Evolutionary conservation across 2,329 filamentous ascomycete genomes (phyloP).

Genomic region (Fusarium pilosicola): DNA sequence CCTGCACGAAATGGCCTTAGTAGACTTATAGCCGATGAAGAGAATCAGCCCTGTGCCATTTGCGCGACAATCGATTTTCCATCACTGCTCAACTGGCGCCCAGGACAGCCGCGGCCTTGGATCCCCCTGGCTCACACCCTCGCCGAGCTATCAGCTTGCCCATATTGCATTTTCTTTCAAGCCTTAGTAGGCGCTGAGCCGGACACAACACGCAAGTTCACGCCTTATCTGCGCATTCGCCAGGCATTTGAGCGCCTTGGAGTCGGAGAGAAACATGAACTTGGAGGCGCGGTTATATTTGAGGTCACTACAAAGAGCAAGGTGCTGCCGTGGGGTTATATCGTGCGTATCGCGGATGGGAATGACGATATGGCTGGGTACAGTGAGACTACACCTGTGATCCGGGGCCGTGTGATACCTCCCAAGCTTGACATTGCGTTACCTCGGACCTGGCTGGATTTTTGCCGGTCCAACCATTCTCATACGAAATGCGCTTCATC

Average conservation of each 20-base stretch:
- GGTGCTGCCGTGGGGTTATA: slow-evolving; percentile 51
- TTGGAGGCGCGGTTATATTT: slow-evolving; percentile 49
- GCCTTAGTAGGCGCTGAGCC: slow-evolving; percentile 47
- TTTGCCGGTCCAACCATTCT: slow-evolving; percentile 47
- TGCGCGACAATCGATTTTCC: slow-evolving; percentile 52
- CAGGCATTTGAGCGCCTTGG: slow-evolving; percentile 52
- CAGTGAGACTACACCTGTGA: slow-evolving; percentile 28
- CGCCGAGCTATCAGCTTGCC: slow-evolving; percentile 45
- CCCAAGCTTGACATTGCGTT: slow-evolving; percentile 45
- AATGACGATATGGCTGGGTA: slow-evolving; percentile 38
- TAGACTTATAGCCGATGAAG: slow-evolving; percentile 45
- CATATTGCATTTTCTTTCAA: slow-evolving; percentile 53
- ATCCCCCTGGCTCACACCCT: slow-evolving; percentile 49
- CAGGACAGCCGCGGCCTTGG: slow-evolving; percentile 50
- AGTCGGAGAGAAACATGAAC: slow-evolving; percentile 50
- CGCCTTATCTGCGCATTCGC: slow-evolving; percentile 52
- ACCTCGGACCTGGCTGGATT: slow-evolving; percentile 49
- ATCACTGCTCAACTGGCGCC: slow-evolving; percentile 49
- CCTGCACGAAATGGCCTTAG: slow-evolving; percentile 44
- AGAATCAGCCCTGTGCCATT: slow-evolving; percentile 43
- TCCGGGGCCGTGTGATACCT: slow-evolving; percentile 49
- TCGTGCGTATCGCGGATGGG: slow-evolving; percentile 46
- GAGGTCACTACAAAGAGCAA: slow-evolving; percentile 52
- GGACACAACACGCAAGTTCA: slow-evolving; percentile 48
- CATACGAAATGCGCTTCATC: slow-evolving; percentile 35